Base-by-base conservation (phyloP, 352 stramenopile species). In the Globisporangium lucens region DNA sequence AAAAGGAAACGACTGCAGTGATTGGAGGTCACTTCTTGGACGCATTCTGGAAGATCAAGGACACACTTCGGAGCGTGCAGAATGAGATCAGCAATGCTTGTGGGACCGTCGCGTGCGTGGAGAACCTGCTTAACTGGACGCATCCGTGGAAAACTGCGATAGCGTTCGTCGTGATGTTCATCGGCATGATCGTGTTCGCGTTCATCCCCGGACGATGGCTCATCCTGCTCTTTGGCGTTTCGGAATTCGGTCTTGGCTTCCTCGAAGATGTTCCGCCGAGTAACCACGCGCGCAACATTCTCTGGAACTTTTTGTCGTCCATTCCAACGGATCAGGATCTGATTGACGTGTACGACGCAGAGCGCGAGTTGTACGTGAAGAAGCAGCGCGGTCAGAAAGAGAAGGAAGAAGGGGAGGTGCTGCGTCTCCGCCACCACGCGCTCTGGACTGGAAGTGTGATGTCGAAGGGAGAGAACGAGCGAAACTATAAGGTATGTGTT, bases 81-180 rank as follows among this genome's bases (percentile, higher is more conserved):
- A 89, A 78, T 41, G 83, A 89, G 24, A 93, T 95, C 71, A 84
- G 85, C 43, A 74, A 72, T 13, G 74, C 76, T 8, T 95, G 87
- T 38, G 85, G 84, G n/a, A 84, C 80, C 15, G 67, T 93, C 56
- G 84, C 87, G 2, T 88, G 79, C 6, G 80, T 83, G 10, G 83
- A 95, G n/a, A 94, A 94, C 61, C 56, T 95, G 9, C 78, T 95
- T 63, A 95, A 95, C 73, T 95, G 87, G 87, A 91, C 87, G 27
- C 87, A 95, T 60, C 87, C 87, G 30, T 95, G 87, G 87, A 95
- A 95, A 64, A 93, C 87, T 47, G 85, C 74, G 9, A 71, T 83
- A 0, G 81, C 87, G 35, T 89, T 94, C 35, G 67, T 65, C 10
- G 73, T 77, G 10, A 74, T 93, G 4, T 67, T 83, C 2, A 65